Evolutionary conservation across 2,329 filamentous ascomycete species (phyloP).

Genomic region (Mollisia scopiformis): DNA sequence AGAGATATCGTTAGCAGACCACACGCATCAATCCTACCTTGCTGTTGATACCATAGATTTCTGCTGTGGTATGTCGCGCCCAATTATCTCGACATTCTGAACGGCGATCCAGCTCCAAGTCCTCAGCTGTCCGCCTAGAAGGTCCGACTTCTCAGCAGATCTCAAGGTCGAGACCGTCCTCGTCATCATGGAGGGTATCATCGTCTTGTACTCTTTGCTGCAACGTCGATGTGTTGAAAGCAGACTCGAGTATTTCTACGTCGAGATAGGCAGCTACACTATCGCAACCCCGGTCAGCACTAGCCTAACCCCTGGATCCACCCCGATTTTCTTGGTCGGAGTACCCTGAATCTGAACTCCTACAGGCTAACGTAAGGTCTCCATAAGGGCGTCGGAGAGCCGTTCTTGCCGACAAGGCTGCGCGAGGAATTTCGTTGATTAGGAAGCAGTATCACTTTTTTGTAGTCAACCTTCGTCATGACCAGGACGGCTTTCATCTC

Average conservation of each 20-base stretch:
- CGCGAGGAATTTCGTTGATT: neutral
- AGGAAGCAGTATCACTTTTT: neutral
- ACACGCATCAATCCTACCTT: neutral
- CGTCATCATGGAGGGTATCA: neutral
- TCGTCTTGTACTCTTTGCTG: neutral
- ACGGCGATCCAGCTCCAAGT: neutral
- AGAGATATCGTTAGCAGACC: neutral
- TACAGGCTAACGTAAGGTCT: no score
- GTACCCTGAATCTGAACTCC: neutral
- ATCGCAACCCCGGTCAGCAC: neutral
- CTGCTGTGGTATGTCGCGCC: neutral
- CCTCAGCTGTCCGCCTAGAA: neutral
- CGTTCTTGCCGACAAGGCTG: neutral
- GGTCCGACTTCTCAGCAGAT: neutral
- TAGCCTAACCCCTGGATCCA: neutral
- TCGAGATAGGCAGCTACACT: neutral
- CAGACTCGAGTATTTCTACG: neutral
- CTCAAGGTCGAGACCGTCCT: neutral
- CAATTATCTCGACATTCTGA: neutral
- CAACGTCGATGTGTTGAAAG: neutral
- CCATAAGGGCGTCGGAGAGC: neutral
- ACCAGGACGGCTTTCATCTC: neutral
- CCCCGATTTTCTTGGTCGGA: neutral
- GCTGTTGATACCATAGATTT: no score
- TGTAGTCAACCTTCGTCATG: neutral